Percentiles rank a stretch among this genome's conserved stretches.
Evolutionary conservation across 345 rosid genomes (phyloP).

Genomic region (Aquilaria yunnanensis): DNA sequence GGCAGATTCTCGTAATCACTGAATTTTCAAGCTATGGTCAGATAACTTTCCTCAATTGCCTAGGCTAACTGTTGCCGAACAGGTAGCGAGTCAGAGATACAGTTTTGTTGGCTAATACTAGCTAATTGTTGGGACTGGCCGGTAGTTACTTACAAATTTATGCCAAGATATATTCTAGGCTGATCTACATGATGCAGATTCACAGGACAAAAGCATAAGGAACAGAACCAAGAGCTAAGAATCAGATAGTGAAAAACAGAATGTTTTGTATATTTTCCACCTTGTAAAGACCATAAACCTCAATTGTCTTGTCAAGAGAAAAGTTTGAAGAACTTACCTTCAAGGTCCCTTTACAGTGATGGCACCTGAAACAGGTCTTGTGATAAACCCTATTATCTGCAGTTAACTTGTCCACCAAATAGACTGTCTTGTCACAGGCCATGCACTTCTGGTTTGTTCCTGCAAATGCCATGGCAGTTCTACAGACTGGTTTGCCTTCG

Average conservation of each 20-base stretch:
- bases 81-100: too few species aligned
- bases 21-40: neutral
- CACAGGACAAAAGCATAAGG: neutral
- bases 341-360: constrained; percentile 99
- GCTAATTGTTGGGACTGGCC: neutral
- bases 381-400: constrained; percentile 93
- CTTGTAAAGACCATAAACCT: neutral
- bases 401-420: constrained; percentile 90
- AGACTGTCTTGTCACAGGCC: constrained; percentile 98
- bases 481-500: too few species aligned
- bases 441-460: constrained; percentile 99
- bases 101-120: too few species aligned
- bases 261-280: too few species aligned
- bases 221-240: neutral
- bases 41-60: too few species aligned
- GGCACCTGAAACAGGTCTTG: constrained; percentile 97
- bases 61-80: too few species aligned
- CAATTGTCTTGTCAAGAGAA: neutral
- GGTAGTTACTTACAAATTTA: neutral
- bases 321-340: constrained; percentile 36
- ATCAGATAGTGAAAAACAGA: neutral
- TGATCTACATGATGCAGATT: neutral
- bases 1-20: neutral
- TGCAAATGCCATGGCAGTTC: constrained; percentile 78
- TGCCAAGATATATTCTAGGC: neutral